Evolutionary conservation across 2,329 filamentous ascomycete genomes (phyloP), one percentile per base, ranked within the genome.

Genomic region (Lachnellula arida): DNA sequence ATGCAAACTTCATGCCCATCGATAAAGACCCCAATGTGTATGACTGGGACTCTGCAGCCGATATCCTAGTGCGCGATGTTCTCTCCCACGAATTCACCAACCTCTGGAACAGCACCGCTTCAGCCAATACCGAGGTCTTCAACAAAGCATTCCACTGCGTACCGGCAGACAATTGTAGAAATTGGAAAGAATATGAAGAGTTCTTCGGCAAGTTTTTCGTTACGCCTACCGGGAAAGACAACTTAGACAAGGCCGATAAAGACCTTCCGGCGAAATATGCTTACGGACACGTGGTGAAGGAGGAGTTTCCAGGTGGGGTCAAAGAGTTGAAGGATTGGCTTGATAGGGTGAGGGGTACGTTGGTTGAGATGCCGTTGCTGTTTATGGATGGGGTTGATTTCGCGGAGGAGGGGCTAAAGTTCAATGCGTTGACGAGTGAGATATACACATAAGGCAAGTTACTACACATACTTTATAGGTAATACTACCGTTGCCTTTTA

Each of bases 281-380:
- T 67, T 93, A 91, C 74, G 93, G 92, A 0, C 93, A 97, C 74
- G 89, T 96, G 2, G 88, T 96, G 46, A 84, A 83, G 67, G 86
- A 89, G 51, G 84, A 93, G 67, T 89, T 96, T 71, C 77, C 81
- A 0, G 81, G 86, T 60, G 89, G 92, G 7, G 84, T 86, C 46
- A 75, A 75, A n/a, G 85, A 89, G 70, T 77, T 91, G 57, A 91
- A 90, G 74, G 82, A 86, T 50, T 80, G 84, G 73, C 74, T 92
- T 53, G 77, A 78, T 54, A 78, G 81, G 53, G 77, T 92, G 40
- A 80, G 84, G 58, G 88, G 88, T 2, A 88, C 81, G 8, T 73
- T 91, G 46, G 87, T 97, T 7, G 89, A 96, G 77, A 97, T 97
- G 92, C 91, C 91, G 28, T 76, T 97, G 64, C 78, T 90, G 62